Percentiles rank a stretch among this genome's conserved stretches.
Evolutionary conservation across 768 basidiomycete species (phyloP).

Genomic region (Agaricus blazei): DNA sequence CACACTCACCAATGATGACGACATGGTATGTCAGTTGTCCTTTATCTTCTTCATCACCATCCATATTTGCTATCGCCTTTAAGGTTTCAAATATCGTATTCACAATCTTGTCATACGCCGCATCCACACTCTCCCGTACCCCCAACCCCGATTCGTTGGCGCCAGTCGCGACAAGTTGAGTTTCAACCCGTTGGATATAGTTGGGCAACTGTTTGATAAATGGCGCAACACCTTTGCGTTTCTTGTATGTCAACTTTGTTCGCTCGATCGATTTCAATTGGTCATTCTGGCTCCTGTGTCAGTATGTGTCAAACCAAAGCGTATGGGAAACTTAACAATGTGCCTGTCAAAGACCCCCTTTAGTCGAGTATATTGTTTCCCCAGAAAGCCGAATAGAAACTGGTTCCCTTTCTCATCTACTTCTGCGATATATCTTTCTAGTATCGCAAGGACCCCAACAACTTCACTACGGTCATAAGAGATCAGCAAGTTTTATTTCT

Average conservation of each 20-base stretch:
- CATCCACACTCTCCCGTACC: conserved; percentile 71
- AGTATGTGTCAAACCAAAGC: neutral
- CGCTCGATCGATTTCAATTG: conserved; percentile 87
- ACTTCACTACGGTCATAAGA: conserved; percentile 55
- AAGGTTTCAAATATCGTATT: conserved; percentile 88
- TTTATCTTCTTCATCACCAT: conserved; percentile 92
- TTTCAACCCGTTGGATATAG: conserved; percentile 81
- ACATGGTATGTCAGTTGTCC: conserved; percentile 96
- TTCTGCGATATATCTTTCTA: conserved; percentile 74
- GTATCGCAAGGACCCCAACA: conserved; percentile 70
- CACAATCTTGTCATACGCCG: conserved; percentile 84
- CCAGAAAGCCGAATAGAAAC: conserved; percentile 67
- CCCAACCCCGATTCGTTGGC: conserved; percentile 69
- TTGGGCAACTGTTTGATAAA: conserved; percentile 92
- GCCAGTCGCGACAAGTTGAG: conserved; percentile 59
- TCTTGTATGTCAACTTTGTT: conserved; percentile 88
- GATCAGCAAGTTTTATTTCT: neutral
- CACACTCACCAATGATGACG: conserved; percentile 78
- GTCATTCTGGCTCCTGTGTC: conserved; percentile 50
- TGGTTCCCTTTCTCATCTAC: conserved; percentile 76
- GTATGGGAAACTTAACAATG: conserved; percentile 39
- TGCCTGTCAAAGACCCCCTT: conserved; percentile 76
- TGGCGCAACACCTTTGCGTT: conserved; percentile 85
- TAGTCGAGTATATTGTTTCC: conserved; percentile 78
- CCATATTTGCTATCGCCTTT: conserved; percentile 95